Percentiles rank a stretch among this genome's conserved stretches.
phyloP scores from a whole-genome alignment of 2,329 filamentous ascomycete species.

The Arthrobotrys pseudoclavata region DNA sequence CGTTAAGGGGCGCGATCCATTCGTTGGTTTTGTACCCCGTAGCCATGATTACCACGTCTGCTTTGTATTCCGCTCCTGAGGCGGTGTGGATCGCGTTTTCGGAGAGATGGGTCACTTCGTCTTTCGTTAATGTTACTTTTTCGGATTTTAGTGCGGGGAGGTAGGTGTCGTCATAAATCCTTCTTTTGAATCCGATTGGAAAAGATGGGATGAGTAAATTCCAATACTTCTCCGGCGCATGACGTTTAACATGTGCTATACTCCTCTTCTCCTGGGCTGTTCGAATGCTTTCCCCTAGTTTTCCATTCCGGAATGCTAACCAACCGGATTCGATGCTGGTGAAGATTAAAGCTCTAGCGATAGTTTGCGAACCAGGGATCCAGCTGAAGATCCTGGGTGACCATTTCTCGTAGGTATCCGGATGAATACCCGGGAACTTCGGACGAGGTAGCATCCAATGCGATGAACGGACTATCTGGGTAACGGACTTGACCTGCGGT shows the following conservation, averaged over 20 bases:
- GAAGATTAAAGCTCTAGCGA: conserved; percentile 69
- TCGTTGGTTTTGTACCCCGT: conserved; percentile 74
- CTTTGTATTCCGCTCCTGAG: conserved; percentile 67
- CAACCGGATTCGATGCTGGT: conserved; percentile 67
- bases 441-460: conserved; percentile 70
- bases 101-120: conserved; percentile 70
- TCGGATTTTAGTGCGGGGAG: conserved; percentile 70
- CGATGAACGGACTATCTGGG: conserved; percentile 73
- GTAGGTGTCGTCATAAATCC: conserved; percentile 74
- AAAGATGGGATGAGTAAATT: conserved; percentile 75
- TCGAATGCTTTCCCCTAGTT: conserved; percentile 66
- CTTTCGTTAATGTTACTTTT: conserved; percentile 72
- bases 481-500: conserved; percentile 71
- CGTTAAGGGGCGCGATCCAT: conserved; percentile 71
- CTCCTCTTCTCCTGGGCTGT: conserved; percentile 67
- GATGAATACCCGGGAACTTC: conserved; percentile 65
- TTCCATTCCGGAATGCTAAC: conserved; percentile 68
- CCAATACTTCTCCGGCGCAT: conserved; percentile 73
- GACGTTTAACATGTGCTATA: conserved; percentile 68
- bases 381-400: conserved; percentile 68
- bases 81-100: conserved; percentile 66
- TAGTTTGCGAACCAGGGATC: conserved; percentile 70
- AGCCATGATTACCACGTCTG: conserved; percentile 74
- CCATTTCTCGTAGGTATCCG: conserved; percentile 69
- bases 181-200: conserved; percentile 74